Conservation (phyloP, 768 basidiomycete species). For the Pulveroboletus ravenelii region DNA sequence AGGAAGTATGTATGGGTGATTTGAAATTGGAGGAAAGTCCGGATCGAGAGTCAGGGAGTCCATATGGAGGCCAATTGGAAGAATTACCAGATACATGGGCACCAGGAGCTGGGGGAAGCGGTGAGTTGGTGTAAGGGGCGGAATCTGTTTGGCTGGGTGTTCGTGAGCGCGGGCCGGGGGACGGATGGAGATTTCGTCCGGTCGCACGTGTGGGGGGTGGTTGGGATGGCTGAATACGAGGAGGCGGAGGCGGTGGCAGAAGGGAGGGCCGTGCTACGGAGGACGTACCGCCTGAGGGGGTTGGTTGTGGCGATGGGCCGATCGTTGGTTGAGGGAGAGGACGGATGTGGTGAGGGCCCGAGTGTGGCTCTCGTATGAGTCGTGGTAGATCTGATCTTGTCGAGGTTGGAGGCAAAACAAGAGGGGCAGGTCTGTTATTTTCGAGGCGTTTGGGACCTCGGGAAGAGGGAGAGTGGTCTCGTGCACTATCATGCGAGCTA, state of each 20-base stretch:
- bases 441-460: constrained; percentile 48
- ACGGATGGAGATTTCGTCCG: constrained; percentile 30
- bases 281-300: constrained; percentile 27
- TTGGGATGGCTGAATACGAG: constrained; percentile 61
- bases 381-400: constrained; percentile 64
- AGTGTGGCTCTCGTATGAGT: constrained; percentile 56
- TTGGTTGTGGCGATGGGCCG: not conserved
- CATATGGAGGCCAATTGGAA: constrained; percentile 43
- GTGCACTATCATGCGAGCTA: constrained; percentile 15
- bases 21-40: constrained; percentile 40
- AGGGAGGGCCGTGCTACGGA: constrained; percentile 42
- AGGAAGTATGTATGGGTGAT: constrained; percentile 37
- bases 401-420: constrained; percentile 59
- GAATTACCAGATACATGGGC: constrained; percentile 12
- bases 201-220: constrained; percentile 31
- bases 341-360: constrained; percentile 30
- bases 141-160: constrained; percentile 59
- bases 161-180: constrained; percentile 34
- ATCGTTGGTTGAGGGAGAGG: constrained; percentile 29
- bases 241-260: constrained; percentile 67
- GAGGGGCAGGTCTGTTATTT: constrained; percentile 69
- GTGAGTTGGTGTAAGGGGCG: constrained; percentile 39
- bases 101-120: constrained; percentile 39
- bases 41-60: constrained; percentile 60
- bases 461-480: constrained; percentile 26